Evolutionary conservation across 192 early-diverging fungal genomes (phyloP), one percentile per base, ranked within the genome.

Genomic region (Entomortierella parvispora): DNA sequence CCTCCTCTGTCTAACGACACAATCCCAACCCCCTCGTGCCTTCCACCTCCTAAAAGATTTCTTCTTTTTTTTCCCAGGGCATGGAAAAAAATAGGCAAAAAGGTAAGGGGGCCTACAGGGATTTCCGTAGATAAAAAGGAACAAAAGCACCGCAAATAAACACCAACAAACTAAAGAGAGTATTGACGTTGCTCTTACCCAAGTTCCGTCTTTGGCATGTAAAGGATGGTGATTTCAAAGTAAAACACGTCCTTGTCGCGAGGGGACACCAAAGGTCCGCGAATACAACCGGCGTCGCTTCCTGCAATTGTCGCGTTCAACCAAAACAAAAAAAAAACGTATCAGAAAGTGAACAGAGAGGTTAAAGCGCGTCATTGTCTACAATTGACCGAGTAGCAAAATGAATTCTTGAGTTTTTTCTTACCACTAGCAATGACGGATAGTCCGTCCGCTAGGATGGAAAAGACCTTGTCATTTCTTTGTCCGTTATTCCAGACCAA

Each of bases 191-290:
- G 23, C 4, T 23, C 1, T 59, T 77, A 77, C 74, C 74, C 66
- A 2, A 64, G 34, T 40, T 68, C 66, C 1, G 65, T 58, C 11
- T 26, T 20, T 8, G 74, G 74, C 65, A 77, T 62, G 26, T 77
- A 68, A 8, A 68, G 55, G 29, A 77, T 68, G 3, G 74, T 64
- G 28, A 77, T 54, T 42, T 77, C 74, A 53, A 77, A 77, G 49
- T 77, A 77, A 40, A 68, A 77, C 29, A 77, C 66, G 18, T 77
- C 65, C 66, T 67, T 77, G 54, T 77, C 74, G 32, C 74, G 74
- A 18, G 74, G 74, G 11, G 74, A 68, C 22, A 77, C 37, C 48
- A 68, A 68, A n/a, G 74, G 74, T 4, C 74, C 74, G 25, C 74
- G 74, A 20, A 77, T 77, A 22, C 74, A 77, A 28, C 74, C 74